These are phyloP conservation scores for Dichomitus squalens DNA, from an alignment of 1,284 basidiomycete species.

Conservation along the genomic window DNA sequence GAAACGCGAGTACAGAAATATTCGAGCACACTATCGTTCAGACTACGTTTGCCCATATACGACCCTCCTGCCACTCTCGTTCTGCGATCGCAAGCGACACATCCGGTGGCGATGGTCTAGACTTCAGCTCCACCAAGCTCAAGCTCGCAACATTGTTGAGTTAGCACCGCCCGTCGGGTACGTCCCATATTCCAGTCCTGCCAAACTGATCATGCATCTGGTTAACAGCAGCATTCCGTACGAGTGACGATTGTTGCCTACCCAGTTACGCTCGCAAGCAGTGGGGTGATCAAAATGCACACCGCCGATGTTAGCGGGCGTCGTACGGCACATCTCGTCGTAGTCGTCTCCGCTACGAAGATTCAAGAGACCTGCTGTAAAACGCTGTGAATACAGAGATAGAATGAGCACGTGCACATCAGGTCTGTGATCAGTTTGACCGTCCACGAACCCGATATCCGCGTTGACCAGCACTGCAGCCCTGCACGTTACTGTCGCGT, in stretches of 20 bases:
- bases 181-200: constrained; percentile 22
- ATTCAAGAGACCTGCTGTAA: constrained; percentile 12
- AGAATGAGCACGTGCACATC: background rate
- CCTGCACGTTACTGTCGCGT: background rate
- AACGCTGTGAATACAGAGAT: background rate
- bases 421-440: background rate
- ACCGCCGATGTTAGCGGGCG: constrained; percentile 16
- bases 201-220: constrained; percentile 5
- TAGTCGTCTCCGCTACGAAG: constrained; percentile 14
- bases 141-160: background rate
- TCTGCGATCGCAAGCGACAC: no score
- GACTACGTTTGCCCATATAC: no score
- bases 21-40: no score
- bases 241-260: background rate
- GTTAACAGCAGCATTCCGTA: background rate
- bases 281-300: constrained; percentile 13
- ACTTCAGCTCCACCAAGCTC: no score
- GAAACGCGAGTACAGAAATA: no score
- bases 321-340: constrained; percentile 20
- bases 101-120: no score
- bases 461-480: constrained; percentile 6
- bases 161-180: background rate
- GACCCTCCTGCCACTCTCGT: no score
- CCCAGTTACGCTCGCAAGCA: constrained; percentile 13
- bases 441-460: background rate